Base-by-base conservation (phyloP, 768 basidiomycete species). In the Sporobolomyces phaffii region DNA sequence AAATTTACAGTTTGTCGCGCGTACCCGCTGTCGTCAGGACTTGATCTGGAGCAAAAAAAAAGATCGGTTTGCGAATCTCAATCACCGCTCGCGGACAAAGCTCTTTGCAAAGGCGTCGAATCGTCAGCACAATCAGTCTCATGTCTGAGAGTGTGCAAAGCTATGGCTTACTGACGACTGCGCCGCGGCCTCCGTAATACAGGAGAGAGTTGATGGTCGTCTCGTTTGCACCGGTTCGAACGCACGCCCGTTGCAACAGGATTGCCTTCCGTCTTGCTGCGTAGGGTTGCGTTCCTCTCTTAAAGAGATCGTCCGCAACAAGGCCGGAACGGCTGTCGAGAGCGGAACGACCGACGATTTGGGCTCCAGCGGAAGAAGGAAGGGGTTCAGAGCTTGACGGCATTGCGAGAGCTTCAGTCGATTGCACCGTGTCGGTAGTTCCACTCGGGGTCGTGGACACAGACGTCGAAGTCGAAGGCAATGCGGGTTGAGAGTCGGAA, bases 61-160 rank as follows among this genome's bases (percentile, higher is more conserved):
- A 64, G 58, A 69, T 48, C 18, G 62, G 38, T 29, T 54, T 51
- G 40, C 49, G 43, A 48, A 60, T 64, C 20, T 33, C 17, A 59
- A 69, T 64, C 10, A 43, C 41, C 1, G 68, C 52, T 29, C 34
- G 17, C 1, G 53, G 68, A 48, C 68, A 69, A n/a, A 69, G 60
- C 41, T n/a, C 64, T 51, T n/a, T n/a, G n/a, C n/a, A n/a, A n/a
- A n/a, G n/a, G n/a, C n/a, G n/a, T n/a, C n/a, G n/a, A n/a, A n/a
- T n/a, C n/a, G n/a, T n/a, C n/a, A n/a, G 41, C 57, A 6, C 34
- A 15, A 17, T 5, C 2, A 17, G 26, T 24, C 7, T 13, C 33
- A 36, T 31, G 41, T n/a, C n/a, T n/a, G 26, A 11, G 15, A 17
- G 34, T 14, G 38, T n/a, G n/a, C n/a, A n/a, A 1, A 13, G 29